Percentiles rank a stretch among this genome's conserved stretches.
These are phyloP conservation scores for Botrytis fabae DNA, from an alignment of 2,329 filamentous ascomycete species.

Conservation along the genomic window DNA sequence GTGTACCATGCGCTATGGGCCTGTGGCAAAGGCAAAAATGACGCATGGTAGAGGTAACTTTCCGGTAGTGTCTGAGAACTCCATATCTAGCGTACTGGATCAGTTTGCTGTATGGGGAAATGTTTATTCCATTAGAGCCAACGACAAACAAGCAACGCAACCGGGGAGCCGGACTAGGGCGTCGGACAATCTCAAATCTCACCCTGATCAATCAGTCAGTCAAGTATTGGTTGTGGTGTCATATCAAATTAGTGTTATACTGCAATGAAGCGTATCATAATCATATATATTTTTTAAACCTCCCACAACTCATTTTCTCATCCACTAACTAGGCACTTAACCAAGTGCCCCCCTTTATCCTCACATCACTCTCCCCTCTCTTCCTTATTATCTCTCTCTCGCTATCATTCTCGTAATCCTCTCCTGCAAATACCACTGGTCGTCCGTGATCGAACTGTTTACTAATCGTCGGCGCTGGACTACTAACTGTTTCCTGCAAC, in stretches of 20 bases:
- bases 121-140: neutral
- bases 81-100: neutral
- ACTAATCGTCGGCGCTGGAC: neutral
- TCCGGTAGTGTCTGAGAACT: neutral
- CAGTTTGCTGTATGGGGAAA: neutral
- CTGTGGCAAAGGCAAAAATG: neutral
- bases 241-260: neutral
- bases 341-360: neutral
- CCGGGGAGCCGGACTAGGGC: too few species aligned
- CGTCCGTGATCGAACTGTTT: conserved; percentile 6
- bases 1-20: neutral
- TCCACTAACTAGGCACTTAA: neutral
- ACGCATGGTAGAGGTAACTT: neutral
- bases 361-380: neutral
- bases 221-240: neutral
- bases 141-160: neutral
- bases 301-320: neutral
- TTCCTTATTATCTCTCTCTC: neutral
- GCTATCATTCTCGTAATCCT: neutral
- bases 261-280: neutral
- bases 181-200: neutral
- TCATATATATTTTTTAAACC: neutral
- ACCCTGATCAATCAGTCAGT: neutral
- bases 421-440: neutral
- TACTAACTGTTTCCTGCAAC: neutral